These are phyloP conservation scores for Rutstroemia sp. DNA, from an alignment of 2,329 filamentous ascomycete genomes.

Conservation along the genomic window DNA sequence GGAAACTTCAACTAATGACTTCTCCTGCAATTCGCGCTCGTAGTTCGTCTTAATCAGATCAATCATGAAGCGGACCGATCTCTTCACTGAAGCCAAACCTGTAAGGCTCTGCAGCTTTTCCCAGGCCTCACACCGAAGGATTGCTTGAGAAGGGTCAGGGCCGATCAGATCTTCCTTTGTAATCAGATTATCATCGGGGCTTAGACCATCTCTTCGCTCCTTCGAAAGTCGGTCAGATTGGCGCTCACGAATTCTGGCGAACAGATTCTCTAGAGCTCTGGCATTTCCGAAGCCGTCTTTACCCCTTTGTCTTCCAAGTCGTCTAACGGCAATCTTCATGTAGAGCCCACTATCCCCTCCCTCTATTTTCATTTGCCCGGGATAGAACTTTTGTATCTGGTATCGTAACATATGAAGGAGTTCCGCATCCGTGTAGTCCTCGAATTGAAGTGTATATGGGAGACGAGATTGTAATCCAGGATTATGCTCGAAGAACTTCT, in stretches of 20 bases:
- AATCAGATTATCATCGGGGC: conserved; percentile 51
- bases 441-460: conserved; percentile 56
- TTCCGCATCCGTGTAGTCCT: conserved; percentile 61
- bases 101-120: conserved; percentile 47
- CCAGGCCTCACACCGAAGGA: conserved; percentile 50
- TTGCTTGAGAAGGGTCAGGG: conserved; percentile 49
- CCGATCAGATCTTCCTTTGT: conserved; percentile 66
- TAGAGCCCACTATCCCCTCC: conserved; percentile 53
- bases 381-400: conserved; percentile 47
- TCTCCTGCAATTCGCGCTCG: conserved; percentile 53
- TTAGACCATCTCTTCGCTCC: conserved; percentile 34
- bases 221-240: conserved; percentile 49
- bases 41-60: conserved; percentile 59
- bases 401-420: conserved; percentile 52
- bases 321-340: conserved; percentile 52
- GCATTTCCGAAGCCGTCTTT: conserved; percentile 68
- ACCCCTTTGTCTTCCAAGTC: conserved; percentile 56
- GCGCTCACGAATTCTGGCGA: conserved; percentile 46
- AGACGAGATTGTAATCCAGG: conserved; percentile 64
- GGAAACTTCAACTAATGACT: conserved; percentile 49
- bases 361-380: conserved; percentile 49
- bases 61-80: conserved; percentile 50
- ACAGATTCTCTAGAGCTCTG: conserved; percentile 55
- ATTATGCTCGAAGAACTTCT: conserved; percentile 68
- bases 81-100: conserved; percentile 56